Evolutionary conservation across 768 basidiomycete genomes (phyloP).

Genomic region (Boletales sp.): DNA sequence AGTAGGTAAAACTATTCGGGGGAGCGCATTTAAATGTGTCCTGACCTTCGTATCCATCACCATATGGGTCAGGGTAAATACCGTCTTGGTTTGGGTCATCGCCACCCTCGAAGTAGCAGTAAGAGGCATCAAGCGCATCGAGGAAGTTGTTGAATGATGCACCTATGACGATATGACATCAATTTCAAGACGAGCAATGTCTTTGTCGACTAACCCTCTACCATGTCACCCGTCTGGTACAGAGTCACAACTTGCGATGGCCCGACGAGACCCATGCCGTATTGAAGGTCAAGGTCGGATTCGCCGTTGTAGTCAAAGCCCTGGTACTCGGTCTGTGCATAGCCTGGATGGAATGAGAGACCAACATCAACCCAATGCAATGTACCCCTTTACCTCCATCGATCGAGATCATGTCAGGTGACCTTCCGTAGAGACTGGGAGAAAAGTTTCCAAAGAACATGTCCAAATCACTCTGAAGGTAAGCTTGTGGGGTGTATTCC

Average conservation of each 20-base stretch:
- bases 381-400: conserved; percentile 25
- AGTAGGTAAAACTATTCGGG: neutral
- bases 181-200: neutral
- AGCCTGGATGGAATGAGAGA: conserved; percentile 15
- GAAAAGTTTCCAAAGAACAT: conserved; percentile 30
- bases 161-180: conserved; percentile 5
- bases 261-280: conserved; percentile 26
- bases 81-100: conserved; percentile 29
- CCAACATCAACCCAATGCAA: neutral
- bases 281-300: conserved; percentile 32
- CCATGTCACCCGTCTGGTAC: conserved; percentile 30
- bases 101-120: conserved; percentile 34
- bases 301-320: conserved; percentile 27
- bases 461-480: conserved; percentile 27
- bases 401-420: conserved; percentile 28
- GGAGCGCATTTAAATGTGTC: neutral
- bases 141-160: conserved; percentile 35
- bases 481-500: conserved; percentile 32
- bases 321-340: conserved; percentile 24
- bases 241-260: conserved; percentile 25
- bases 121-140: conserved; percentile 33
- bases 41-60: conserved; percentile 22
- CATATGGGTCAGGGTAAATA: conserved; percentile 22
- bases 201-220: conserved; percentile 15
- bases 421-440: conserved; percentile 16